Conservation (phyloP, 2,329 filamentous ascomycete genomes). For the Dactylonectria estremocensis region DNA sequence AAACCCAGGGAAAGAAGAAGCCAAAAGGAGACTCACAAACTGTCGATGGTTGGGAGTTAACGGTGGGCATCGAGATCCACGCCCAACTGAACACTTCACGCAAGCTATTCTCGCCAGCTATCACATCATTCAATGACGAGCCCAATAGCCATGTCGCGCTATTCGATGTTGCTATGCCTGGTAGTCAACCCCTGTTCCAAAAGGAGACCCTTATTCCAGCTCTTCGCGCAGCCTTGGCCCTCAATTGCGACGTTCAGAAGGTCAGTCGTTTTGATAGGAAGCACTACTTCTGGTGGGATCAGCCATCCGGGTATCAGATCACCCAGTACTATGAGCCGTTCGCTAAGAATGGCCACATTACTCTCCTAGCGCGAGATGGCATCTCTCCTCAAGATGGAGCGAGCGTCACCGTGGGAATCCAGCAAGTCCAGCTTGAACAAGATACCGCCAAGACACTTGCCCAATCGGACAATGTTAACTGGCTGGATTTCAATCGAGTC, state of each 20-base stretch:
- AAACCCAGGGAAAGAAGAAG: constrained; percentile 71
- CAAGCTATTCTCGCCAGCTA: constrained; percentile 89
- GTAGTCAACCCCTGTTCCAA: constrained; percentile 90
- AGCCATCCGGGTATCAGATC: constrained; percentile 96
- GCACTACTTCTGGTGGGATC: constrained; percentile 99
- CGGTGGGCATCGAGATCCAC: constrained; percentile 97
- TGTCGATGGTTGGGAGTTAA: constrained; percentile 87
- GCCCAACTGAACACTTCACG: constrained; percentile 90
- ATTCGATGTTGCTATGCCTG: constrained; percentile 92
- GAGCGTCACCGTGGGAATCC: constrained; percentile 82
- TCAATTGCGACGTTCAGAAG: constrained; percentile 84
- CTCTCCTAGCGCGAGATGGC: constrained; percentile 81
- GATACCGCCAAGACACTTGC: constrained; percentile 96
- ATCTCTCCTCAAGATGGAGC: constrained; percentile 82
- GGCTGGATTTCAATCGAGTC: constrained; percentile 95
- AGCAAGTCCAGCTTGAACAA: constrained; percentile 97
- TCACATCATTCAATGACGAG: constrained; percentile 74
- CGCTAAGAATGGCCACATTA: constrained; percentile 79
- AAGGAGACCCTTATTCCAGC: constrained; percentile 87
- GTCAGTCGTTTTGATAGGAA: constrained; percentile 93
- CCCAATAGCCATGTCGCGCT: constrained; percentile 91
- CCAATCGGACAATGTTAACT: constrained; percentile 79
- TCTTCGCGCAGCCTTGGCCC: constrained; percentile 87
- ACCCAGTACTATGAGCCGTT: constrained; percentile 92
- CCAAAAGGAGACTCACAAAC: constrained; percentile 64